Percentiles rank a stretch among this genome's conserved stretches.
These are phyloP conservation scores for Xerocomus brunneocitrinus DNA, from an alignment of 768 basidiomycete genomes.

Conservation along the genomic window DNA sequence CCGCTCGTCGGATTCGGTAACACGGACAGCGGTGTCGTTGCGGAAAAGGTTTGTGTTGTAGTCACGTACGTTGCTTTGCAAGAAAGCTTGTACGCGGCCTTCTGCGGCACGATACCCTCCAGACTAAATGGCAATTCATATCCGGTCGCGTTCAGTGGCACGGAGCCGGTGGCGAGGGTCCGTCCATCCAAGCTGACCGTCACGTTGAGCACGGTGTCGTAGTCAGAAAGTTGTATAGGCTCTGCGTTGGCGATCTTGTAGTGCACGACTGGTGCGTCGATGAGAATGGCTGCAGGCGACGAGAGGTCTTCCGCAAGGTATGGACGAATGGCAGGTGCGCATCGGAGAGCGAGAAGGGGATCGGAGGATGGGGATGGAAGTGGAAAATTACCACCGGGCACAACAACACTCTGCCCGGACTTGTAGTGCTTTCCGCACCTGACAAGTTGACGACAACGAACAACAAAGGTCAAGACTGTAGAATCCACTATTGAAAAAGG, in stretches of 20 bases:
- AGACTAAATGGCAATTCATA: slow-evolving; percentile 48
- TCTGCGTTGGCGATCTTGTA: slow-evolving; percentile 44
- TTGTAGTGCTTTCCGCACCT: slow-evolving; percentile 61
- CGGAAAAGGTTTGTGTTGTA: slow-evolving; percentile 41
- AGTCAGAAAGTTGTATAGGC: slow-evolving; percentile 9
- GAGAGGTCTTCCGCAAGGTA: slow-evolving; percentile 52
- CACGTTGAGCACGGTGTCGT: slow-evolving; percentile 32
- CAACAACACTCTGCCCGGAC: slow-evolving; percentile 36
- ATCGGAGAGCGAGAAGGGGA: slow-evolving; percentile 40
- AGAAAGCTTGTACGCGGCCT: slow-evolving; percentile 25
- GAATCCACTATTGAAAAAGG: background rate
- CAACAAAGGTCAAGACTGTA: background rate
- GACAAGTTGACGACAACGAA: background rate
- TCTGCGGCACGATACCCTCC: slow-evolving; percentile 40
- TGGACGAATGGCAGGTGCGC: slow-evolving; percentile 44
- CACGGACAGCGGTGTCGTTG: slow-evolving; percentile 43
- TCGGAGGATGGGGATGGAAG: slow-evolving; percentile 28
- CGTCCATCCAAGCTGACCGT: slow-evolving; percentile 45
- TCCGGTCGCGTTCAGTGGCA: slow-evolving; percentile 50
- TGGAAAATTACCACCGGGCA: slow-evolving; percentile 50
- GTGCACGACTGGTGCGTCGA: slow-evolving; percentile 50
- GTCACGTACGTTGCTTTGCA: slow-evolving; percentile 28
- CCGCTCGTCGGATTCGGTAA: slow-evolving; percentile 48
- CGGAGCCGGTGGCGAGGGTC: slow-evolving; percentile 38
- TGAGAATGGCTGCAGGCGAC: slow-evolving; percentile 42